Percentiles rank a stretch among this genome's conserved stretches.
Evolutionary conservation across 2,329 filamentous ascomycete genomes (phyloP).

Genomic region (Colletotrichum eremochloae): DNA sequence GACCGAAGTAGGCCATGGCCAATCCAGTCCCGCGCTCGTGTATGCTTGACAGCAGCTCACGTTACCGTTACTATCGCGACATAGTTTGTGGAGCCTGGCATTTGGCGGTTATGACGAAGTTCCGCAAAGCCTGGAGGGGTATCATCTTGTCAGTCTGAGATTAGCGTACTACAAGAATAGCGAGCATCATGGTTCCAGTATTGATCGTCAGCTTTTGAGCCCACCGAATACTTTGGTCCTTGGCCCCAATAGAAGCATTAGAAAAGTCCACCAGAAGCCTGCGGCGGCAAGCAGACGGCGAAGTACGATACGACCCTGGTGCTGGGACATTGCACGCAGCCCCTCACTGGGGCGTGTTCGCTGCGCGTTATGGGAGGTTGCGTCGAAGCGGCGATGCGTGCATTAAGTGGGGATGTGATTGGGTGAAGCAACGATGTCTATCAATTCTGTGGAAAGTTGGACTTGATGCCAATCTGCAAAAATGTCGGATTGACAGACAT

Average conservation of each 20-base stretch:
- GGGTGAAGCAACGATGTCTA: background rate
- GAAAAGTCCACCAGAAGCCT: background rate
- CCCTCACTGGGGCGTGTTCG: background rate
- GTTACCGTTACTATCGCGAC: background rate
- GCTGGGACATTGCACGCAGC: background rate
- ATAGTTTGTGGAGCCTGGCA: background rate
- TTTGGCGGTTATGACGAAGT: background rate
- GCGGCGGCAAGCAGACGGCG: background rate
- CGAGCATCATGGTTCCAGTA: background rate
- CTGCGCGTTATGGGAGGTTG: background rate
- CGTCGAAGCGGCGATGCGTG: conserved; percentile 2
- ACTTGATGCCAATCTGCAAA: background rate
- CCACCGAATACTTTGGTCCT: background rate
- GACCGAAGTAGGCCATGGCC: background rate
- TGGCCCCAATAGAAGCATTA: background rate
- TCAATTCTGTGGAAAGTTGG: background rate
- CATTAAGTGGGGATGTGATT: background rate
- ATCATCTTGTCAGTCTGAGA: background rate
- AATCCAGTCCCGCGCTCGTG: background rate
- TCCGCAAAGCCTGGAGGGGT: background rate
- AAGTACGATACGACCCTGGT: background rate
- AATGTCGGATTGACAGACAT: background rate
- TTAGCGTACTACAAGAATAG: background rate
- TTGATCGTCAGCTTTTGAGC: background rate
- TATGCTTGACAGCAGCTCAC: background rate